Conservation (phyloP, 768 basidiomycete species). For the Grammothele lineata region DNA sequence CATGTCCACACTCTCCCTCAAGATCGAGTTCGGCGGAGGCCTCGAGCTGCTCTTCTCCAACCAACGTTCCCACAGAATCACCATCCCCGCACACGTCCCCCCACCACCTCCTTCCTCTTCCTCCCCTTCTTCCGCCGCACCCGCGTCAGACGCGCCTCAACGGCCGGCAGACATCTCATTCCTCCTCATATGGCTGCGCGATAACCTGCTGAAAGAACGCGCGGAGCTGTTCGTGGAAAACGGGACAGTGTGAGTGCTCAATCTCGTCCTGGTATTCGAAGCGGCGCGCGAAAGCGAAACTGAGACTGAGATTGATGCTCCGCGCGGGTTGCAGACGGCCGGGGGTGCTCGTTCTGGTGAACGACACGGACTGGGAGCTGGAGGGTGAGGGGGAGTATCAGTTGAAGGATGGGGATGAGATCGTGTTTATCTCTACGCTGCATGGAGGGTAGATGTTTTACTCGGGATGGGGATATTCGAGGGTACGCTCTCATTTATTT, state of each 20-base stretch:
- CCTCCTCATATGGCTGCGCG: conserved; percentile 74
- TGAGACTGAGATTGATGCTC: too few relatives aligned
- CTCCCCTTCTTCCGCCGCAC: conserved; percentile 16
- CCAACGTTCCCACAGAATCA: conserved; percentile 51
- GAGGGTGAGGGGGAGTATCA: conserved; percentile 90
- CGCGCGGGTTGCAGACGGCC: conserved; percentile 88
- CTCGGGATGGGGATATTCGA: neutral
- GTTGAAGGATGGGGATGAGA: conserved; percentile 75
- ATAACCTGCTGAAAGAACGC: conserved; percentile 77
- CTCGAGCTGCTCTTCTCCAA: conserved; percentile 83
- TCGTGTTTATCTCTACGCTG: conserved; percentile 95
- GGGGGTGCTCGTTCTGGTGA: conserved; percentile 94
- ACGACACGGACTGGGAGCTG: conserved; percentile 96
- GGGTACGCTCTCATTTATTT: neutral
- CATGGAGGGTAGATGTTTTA: conserved; percentile 68
- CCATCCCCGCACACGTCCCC: conserved; percentile 46
- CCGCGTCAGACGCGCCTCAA: conserved; percentile 16
- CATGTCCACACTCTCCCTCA: conserved; percentile 36
- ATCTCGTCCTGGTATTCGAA: too few relatives aligned
- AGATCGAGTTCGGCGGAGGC: conserved; percentile 79
- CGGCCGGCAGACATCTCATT: conserved; percentile 63
- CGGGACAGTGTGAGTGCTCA: conserved; percentile 68
- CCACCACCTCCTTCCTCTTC: conserved; percentile 6
- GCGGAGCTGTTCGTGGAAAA: conserved; percentile 88
- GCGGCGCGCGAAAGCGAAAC: too few relatives aligned